A percentile compares a stretch with the other conserved stretches of the same genome.
Evolutionary conservation across 306 rosid genomes (phyloP).

Genomic region (Parietaria judaica): DNA sequence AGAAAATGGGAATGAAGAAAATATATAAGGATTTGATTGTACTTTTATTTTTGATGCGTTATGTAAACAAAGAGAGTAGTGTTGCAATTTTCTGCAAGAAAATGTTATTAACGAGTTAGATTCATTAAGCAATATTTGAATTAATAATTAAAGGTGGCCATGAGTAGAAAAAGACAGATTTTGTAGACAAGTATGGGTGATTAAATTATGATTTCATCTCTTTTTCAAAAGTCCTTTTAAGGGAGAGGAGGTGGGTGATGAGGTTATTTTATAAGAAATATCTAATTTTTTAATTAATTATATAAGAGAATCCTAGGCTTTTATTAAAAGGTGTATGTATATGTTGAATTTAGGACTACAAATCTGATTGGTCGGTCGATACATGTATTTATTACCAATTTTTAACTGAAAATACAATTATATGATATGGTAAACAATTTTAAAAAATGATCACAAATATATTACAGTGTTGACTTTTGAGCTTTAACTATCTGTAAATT

Average conservation of each 20-base stretch:
- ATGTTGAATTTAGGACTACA: constrained; percentile 9
- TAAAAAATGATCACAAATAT: no score
- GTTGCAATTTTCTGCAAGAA: no score
- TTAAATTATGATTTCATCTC: neutral
- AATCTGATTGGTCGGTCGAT: constrained; percentile 16
- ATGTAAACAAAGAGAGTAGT: no score
- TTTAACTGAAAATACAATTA: no score
- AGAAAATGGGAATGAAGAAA: no score
- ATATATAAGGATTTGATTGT: no score
- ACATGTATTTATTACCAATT: neutral
- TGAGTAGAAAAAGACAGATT: constrained; percentile 2
- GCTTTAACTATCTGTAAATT: no score
- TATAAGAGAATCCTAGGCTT: constrained; percentile 38
- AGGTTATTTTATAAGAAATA: constrained; percentile 11
- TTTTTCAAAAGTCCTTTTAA: constrained; percentile 4
- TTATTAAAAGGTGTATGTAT: constrained; percentile 18
- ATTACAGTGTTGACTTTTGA: no score
- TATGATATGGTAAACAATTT: no score
- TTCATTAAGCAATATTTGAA: no score
- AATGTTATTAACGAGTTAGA: neutral
- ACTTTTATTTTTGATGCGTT: no score
- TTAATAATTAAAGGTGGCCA: neutral
- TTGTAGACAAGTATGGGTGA: neutral
- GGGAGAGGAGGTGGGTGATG: constrained; percentile 1
- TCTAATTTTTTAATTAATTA: neutral